phyloP scores from a whole-genome alignment of 2,329 filamentous ascomycete genomes.

The Fusarium torreyae region DNA sequence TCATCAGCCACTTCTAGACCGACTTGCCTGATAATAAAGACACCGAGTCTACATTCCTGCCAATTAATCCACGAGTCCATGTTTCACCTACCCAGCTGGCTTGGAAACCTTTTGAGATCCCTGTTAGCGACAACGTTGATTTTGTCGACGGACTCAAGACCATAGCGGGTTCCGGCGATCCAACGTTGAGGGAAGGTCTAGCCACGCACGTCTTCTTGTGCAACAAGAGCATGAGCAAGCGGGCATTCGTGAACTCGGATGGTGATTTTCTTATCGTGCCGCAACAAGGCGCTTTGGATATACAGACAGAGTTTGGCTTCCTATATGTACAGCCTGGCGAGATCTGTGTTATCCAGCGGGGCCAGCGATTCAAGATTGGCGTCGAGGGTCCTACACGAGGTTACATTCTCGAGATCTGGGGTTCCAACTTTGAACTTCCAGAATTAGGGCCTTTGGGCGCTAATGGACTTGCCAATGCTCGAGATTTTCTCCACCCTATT shows the following conservation, averaged over 20 bases:
- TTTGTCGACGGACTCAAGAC: slow-evolving; percentile 64
- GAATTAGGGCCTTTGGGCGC: slow-evolving; percentile 78
- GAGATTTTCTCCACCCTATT: slow-evolving; percentile 75
- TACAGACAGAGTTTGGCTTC: slow-evolving; percentile 77
- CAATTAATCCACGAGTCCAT: slow-evolving; percentile 36
- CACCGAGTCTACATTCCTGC: slow-evolving; percentile 34
- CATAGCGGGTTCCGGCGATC: slow-evolving; percentile 63
- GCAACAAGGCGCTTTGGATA: slow-evolving; percentile 75
- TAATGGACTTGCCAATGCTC: slow-evolving; percentile 74
- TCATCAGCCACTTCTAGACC: no score
- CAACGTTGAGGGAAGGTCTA: slow-evolving; percentile 62
- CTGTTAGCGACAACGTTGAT: slow-evolving; percentile 53
- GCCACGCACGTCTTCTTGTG: slow-evolving; percentile 63
- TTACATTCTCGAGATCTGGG: slow-evolving; percentile 77
- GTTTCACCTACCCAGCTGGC: slow-evolving; percentile 36
- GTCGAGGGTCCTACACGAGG: slow-evolving; percentile 72
- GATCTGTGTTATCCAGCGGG: slow-evolving; percentile 75
- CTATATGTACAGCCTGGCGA: slow-evolving; percentile 76
- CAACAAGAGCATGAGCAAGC: slow-evolving; percentile 61
- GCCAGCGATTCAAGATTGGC: slow-evolving; percentile 63
- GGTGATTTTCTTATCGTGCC: slow-evolving; percentile 77
- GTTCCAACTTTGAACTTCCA: slow-evolving; percentile 74
- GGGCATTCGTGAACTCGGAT: slow-evolving; percentile 70
- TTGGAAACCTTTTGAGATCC: slow-evolving; percentile 33
- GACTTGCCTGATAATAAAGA: slow-evolving; percentile 16